Base-by-base conservation (phyloP, 331 rosid genomes). In the Telfairia occidentalis region DNA sequence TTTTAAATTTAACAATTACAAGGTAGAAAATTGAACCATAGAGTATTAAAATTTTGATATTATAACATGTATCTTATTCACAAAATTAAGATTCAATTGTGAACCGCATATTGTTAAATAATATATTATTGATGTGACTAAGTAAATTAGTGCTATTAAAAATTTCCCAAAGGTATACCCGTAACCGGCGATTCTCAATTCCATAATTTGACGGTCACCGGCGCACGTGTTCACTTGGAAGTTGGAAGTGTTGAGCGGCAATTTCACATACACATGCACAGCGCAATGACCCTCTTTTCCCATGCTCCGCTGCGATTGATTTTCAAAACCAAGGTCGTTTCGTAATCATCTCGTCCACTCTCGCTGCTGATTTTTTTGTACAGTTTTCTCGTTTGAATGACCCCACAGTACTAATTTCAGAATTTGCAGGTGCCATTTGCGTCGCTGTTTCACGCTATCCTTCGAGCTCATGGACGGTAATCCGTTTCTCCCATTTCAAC, bases 381-480 rank as follows among this genome's bases (percentile, higher is more conserved):
- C 75, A 24, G 18, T 12, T 40, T 24, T 65, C 40, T 16, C 13
- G 5, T 38, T 7, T 0, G 2, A 6, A 11, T 2, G 28, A 12
- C 7, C 18, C 0, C 42, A 19, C 1, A n/a, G 1, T 46, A 59
- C 46, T 59, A 45, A 66, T 23, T 59, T 42, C 78, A 32, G 28
- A 28, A 54, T 52, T 72, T 54, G 26, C 86, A 86, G 88, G 78
- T 61, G 5, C 77, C 85, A 23, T 37, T 80, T 13, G 42, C 71
- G 7, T 73, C 84, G 35, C 76, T 57, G 70, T 66, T 80, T 76
- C 88, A 79, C 60, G 38, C 21, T 11, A 49, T 79, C 42, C 54
- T 55, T 60, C 76, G 81, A 60, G 11, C 78, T 76, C 76, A 86
- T 86, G 90, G 83, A 84, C 82, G 86, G 86, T 86, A 77, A 50